phyloP scores from a whole-genome alignment of 495 filamentous ascomycete genomes.

The Annulohypoxylon stygium region DNA sequence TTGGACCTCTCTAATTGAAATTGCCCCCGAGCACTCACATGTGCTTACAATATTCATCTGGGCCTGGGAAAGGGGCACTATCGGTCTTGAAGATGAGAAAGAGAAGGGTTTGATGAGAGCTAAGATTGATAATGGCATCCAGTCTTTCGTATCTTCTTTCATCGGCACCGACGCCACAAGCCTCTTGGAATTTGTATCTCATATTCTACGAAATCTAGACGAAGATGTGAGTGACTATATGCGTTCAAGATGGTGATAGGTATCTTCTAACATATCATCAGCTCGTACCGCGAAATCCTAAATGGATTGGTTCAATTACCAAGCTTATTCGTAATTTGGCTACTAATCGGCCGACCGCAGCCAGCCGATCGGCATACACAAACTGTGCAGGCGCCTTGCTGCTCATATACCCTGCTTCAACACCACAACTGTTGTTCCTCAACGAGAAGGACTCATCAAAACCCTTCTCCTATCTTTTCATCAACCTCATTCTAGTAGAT shows the following conservation, averaged over 20 bases:
- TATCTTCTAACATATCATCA: slow-evolving; percentile 27
- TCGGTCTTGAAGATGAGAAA: slow-evolving; percentile 38
- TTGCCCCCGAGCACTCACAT: slow-evolving; percentile 64
- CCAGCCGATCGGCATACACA: slow-evolving; percentile 63
- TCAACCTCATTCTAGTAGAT: slow-evolving; percentile 71
- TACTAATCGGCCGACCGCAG: slow-evolving; percentile 60
- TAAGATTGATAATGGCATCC: slow-evolving; percentile 62
- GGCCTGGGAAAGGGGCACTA: slow-evolving; percentile 62
- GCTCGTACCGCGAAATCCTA: slow-evolving; percentile 51
- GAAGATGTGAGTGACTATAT: slow-evolving; percentile 52
- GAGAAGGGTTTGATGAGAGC: slow-evolving; percentile 41
- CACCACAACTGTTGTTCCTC: slow-evolving; percentile 63
- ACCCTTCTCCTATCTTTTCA: slow-evolving; percentile 70
- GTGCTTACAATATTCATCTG: slow-evolving; percentile 65
- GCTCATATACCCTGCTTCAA: slow-evolving; percentile 60
- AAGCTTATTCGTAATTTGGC: slow-evolving; percentile 60
- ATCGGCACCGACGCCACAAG: slow-evolving; percentile 65
- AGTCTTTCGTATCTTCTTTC: slow-evolving; percentile 61
- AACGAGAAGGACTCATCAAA: slow-evolving; percentile 55
- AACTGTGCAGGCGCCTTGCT: slow-evolving; percentile 67
- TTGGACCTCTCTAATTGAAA: slow-evolving; percentile 64
- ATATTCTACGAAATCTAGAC: slow-evolving; percentile 58
- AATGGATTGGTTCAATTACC: slow-evolving; percentile 60
- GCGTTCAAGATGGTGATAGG: background rate
- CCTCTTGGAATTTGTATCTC: slow-evolving; percentile 61